Base-by-base conservation (phyloP, 2,329 filamentous ascomycete genomes). In the Cladosporium phlei region DNA sequence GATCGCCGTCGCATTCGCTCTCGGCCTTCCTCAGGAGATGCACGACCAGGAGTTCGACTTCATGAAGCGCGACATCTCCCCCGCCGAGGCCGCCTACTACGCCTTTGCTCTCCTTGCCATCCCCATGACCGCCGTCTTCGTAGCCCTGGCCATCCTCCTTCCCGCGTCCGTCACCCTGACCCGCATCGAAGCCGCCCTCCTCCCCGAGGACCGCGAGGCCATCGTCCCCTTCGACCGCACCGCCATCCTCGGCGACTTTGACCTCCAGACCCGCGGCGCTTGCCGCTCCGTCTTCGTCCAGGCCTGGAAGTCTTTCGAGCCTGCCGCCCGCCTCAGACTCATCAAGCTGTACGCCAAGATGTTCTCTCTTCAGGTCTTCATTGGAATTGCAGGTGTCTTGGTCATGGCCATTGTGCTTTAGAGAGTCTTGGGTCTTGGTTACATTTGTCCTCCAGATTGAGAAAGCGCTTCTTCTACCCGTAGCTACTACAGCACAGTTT, bases 221-320 rank as follows among this genome's bases (percentile, higher is more conserved):
- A 86, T 96, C 54, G 83, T 97, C 27, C 84, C 88, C 24, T 95
- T 97, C 59, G 91, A 97, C 73, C 86, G 89, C 54, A 84, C 83
- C 22, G 85, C 82, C 62, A 79, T 91, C 21, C 79, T 84, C 54
- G 59, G 57, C 27, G 82, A 86, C n/a, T 78, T 79, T 50, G 76
- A 88, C 39, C 72, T 88, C n/a, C 83, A 80, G 49, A 87, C 85
- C 46, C 78, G 75, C 53, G 86, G 87, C 55, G 54, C 54, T 50
- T 48, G 52, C 38, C 50, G 53, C 38, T 75, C 87, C 52, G 79
- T 84, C 30, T 77, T 91, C 59, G 65, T 78, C 39, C 85, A 91
- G 58, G 89, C 88, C 1, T 90, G 88, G 86, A 77, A 74, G 58
- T 86, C 81, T 27, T 90, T 95, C 66, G 80, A 83, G 63, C 79